Evolutionary conservation across 1,284 basidiomycete species (phyloP), one percentile per base, ranked within the genome.

Genomic region (Volvariella volvacea): DNA sequence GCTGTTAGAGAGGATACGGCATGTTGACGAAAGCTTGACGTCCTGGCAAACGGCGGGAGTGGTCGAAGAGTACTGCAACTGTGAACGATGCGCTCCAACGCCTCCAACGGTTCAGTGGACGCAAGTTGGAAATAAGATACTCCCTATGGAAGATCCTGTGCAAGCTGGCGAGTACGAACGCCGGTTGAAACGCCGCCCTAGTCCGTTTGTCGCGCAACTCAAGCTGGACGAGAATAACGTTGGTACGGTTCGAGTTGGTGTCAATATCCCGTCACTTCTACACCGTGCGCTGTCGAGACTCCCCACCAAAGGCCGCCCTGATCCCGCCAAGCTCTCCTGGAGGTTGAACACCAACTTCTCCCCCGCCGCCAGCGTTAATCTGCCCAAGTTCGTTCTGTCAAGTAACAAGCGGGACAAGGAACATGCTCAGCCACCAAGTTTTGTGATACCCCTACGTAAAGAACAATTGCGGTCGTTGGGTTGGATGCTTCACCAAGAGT

Each of bases 401-500:
- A 92, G 88, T 58, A 97, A 97, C 66, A 85, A 81, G 51, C 57
- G 61, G 2, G 93, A 97, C 60, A 66, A 72, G 1, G 68, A 87
- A 54, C 84, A 92, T 50, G 55, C 57, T 0, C 92, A 95, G 54
- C 94, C 93, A 0, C 79, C 80, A 0, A 74, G 77, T 49, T 97
- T 97, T 71, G 76, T 74, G 55, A 66, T 81, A 14, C 64, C 74
- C 12, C 74, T 97, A 17, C 80, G 93, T 38, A 76, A 71, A 14
- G 93, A 97, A 59, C 93, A 97, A 61, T 73, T 89, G 10, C 86
- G 94, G 33, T 97, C 94, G 2, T 66, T 97, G 36, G 80, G 80
- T 43, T 97, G 93, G 93, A 97, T 97, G 94, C 65, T 95, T 17
- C 61, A 70, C 34, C 90, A 92, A 57, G 93, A 97, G 62, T 70